Evolutionary conservation across 2,329 filamentous ascomycete species (phyloP), one percentile per base, ranked within the genome.

Genomic region (Colletotrichum liaoningense): DNA sequence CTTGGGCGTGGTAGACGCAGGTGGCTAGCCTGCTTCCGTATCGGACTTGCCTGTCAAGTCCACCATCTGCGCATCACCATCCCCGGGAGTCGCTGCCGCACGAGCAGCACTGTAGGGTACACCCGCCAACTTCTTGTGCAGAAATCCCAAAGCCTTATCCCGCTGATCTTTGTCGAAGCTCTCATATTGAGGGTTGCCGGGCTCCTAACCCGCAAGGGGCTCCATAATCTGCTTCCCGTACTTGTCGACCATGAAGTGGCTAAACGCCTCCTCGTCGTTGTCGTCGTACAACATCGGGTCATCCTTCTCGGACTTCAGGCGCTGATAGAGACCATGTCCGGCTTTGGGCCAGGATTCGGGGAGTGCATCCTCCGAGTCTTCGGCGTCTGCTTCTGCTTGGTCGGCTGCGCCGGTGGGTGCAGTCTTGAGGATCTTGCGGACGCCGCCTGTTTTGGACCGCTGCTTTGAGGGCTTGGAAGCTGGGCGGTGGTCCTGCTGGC

Each of bases 261-360:
- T 86, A 60, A 86, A 86, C 0, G 84, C 80, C 60, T 85, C 83
- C 60, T 84, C 83, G 49, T 86, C 84, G 26, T 85, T 82, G 5
- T 82, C 79, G 59, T 86, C 84, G 33, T 79, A 69, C 22, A 86
- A 76, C 33, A 83, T 78, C n/a, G 77, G 74, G 67, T 86, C 84
- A 33, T 84, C 79, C 8, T 78, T 79, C 73, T 86, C 85, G 0
- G 81, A 80, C 12, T 77, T 75, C 11, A 86, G 72, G 28, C 80
- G 79, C 4, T 83, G 79, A 73, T 86, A 86, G 73, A 86, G 64
- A 0, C 85, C 85, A 59, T 82, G 75, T 2, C 81, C 83, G 4
- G 84, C 79, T 70, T 80, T 82, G 12, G 81, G 80, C 85, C 85
- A 86, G 16, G 81, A 83, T 42, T 80, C 75, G 11, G 85, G 84